These are phyloP conservation scores for Hypoxylon sp. DNA, from an alignment of 2,329 filamentous ascomycete species.

Conservation along the genomic window DNA sequence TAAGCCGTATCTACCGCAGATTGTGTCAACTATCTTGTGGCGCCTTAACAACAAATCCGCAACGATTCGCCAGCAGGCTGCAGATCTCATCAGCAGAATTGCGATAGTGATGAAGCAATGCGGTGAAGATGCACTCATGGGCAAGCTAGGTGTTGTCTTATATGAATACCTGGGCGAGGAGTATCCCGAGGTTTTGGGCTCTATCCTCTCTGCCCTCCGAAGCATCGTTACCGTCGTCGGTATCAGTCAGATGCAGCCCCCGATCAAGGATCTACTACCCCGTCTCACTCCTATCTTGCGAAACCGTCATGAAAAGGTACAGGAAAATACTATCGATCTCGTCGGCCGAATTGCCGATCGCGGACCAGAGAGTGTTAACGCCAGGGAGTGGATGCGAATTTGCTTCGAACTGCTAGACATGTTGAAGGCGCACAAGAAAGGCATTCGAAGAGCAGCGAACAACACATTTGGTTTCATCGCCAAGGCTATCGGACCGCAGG, in stretches of 20 bases:
- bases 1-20: conserved; percentile 96
- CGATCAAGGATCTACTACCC: conserved; percentile 94
- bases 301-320: conserved; percentile 98
- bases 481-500: conserved; percentile 97
- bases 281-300: conserved; percentile 97
- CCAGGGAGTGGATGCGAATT: conserved; percentile 99
- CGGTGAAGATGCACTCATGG: conserved; percentile 94
- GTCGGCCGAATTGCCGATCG: conserved; percentile 98
- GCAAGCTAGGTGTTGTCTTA: conserved; percentile 91
- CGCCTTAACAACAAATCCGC: conserved; percentile 97
- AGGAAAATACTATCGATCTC: conserved; percentile 98
- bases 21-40: conserved; percentile 96
- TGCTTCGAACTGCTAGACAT: conserved; percentile 99
- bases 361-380: conserved; percentile 95
- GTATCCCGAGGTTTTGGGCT: conserved; percentile 96
- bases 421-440: conserved; percentile 99
- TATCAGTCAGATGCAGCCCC: conserved; percentile 97
- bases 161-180: conserved; percentile 99
- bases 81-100: conserved; percentile 95
- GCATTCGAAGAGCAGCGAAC: conserved; percentile 96
- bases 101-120: conserved; percentile 99
- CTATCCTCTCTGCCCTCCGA: conserved; percentile 92
- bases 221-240: conserved; percentile 98
- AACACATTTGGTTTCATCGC: conserved; percentile 99
- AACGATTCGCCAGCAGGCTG: conserved; percentile 95